These are phyloP conservation scores for Phytophthora hybrid DNA, from an alignment of 352 stramenopile genomes.

Conservation along the genomic window DNA sequence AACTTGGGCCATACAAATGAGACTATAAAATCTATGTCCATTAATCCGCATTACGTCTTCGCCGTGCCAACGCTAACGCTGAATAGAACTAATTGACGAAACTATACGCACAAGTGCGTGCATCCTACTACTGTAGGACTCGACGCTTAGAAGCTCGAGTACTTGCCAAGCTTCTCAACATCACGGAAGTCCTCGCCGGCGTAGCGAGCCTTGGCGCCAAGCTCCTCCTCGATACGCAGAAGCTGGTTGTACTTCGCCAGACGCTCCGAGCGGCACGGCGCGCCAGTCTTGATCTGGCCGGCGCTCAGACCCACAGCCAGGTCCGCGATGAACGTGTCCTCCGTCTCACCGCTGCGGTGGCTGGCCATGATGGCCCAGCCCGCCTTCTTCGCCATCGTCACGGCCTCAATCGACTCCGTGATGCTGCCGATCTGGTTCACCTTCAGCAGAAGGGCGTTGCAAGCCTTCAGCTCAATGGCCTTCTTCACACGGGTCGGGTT, in stretches of 20 bases:
- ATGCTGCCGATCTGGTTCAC: conserved; percentile 99
- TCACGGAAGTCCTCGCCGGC: conserved; percentile 85
- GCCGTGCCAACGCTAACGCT: background rate
- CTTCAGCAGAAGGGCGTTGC: conserved; percentile 99
- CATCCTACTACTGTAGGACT: background rate
- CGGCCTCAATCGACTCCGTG: conserved; percentile 98
- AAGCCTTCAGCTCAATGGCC: conserved; percentile 94
- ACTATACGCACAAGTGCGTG: background rate
- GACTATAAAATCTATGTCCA: conserved; percentile 9
- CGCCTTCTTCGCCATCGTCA: conserved; percentile 99
- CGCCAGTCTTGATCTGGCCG: conserved; percentile 99
- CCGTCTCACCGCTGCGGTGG: conserved; percentile 99
- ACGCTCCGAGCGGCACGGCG: conserved; percentile 97
- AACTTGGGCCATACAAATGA: conserved; percentile 18
- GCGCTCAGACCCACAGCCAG: conserved; percentile 98
- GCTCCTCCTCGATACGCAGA: conserved; percentile 98
- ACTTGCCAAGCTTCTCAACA: conserved; percentile 90
- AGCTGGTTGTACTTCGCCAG: conserved; percentile 99
- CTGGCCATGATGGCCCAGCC: conserved; percentile 99
- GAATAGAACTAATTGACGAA: background rate
- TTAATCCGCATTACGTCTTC: background rate
- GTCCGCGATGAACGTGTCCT: conserved; percentile 99
- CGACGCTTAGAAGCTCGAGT: conserved; percentile 48
- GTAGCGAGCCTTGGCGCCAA: conserved; percentile 88
- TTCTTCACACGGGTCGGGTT: conserved; percentile 98